These are phyloP conservation scores for Cutaneotrichosporon mucoides DNA, from an alignment of 1,284 basidiomycete genomes.

Conservation along the genomic window DNA sequence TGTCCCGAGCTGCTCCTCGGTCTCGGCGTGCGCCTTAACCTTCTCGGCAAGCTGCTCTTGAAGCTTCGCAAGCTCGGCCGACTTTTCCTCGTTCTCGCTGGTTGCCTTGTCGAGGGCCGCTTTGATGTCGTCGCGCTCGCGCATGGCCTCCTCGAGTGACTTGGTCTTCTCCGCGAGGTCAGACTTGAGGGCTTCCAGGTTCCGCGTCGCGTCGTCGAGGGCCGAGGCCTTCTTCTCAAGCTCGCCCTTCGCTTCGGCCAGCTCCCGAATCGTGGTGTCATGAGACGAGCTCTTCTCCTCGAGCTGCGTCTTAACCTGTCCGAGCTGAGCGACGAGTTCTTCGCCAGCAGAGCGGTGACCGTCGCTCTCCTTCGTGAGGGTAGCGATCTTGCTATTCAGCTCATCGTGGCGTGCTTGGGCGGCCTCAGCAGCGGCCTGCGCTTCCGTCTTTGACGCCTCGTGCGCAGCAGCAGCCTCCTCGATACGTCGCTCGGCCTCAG, in stretches of 20 bases:
- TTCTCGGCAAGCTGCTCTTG: constrained; percentile 5
- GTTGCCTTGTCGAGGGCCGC: constrained; percentile 4
- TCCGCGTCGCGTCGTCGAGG: constrained; percentile 1
- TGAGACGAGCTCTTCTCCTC: background rate
- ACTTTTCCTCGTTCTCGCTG: background rate
- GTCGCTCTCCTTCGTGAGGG: constrained; percentile 2
- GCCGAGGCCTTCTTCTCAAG: constrained; percentile 3
- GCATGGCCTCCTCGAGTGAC: background rate
- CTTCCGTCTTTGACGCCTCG: background rate
- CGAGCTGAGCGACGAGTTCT: background rate
- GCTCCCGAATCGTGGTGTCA: background rate
- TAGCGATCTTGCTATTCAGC: background rate
- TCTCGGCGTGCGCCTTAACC: constrained; percentile 1
- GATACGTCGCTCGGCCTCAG: background rate
- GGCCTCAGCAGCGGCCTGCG: constrained; percentile 1
- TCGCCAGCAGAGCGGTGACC: background rate
- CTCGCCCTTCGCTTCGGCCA: background rate
- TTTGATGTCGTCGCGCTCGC: constrained; percentile 1
- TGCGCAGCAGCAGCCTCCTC: background rate
- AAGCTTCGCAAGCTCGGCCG: background rate
- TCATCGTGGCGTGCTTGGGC: constrained; percentile 5
- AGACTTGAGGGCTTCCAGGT: background rate
- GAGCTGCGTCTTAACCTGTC: background rate
- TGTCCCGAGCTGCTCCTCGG: background rate
- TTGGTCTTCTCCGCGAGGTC: constrained; percentile 5